phyloP scores from a whole-genome alignment of 306 rosid genomes.

The Vachellia collinsii region DNA sequence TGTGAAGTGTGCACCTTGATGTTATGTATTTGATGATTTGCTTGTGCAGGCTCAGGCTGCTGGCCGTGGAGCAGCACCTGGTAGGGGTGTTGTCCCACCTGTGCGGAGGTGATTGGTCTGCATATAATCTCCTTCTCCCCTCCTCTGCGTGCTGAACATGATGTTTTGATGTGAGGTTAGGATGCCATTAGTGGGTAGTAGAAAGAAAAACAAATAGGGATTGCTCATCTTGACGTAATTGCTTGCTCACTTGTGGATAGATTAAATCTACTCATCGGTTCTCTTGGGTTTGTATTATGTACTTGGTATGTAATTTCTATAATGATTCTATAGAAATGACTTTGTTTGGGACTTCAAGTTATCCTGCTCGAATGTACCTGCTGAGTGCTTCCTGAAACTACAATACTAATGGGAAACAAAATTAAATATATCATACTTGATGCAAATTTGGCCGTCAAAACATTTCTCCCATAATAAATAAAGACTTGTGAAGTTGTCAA shows the following conservation, averaged over 20 bases:
- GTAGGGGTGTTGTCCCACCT: constrained; percentile 85
- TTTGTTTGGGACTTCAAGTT: background rate
- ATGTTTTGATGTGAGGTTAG: constrained; percentile 39
- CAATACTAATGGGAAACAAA: background rate
- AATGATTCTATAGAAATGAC: background rate
- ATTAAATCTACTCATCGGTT: background rate
- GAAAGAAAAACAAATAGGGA: constrained; percentile 36
- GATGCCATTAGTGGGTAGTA: constrained; percentile 30
- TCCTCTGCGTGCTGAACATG: constrained; percentile 10
- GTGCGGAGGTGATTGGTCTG: constrained; percentile 72
- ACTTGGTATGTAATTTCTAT: background rate
- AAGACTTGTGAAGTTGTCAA: background rate
- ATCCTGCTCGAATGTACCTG: background rate
- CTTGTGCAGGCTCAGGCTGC: constrained; percentile 88
- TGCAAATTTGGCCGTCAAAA: background rate
- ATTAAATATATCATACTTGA: background rate
- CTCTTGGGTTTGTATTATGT: background rate
- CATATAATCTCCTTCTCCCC: constrained; percentile 9
- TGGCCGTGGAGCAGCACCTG: constrained; percentile 91
- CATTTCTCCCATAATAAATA: background rate
- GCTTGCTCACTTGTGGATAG: constrained; percentile 32
- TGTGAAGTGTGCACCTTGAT: background rate
- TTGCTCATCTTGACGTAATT: constrained; percentile 30
- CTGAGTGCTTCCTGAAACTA: background rate
- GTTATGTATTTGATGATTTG: background rate